Evolutionary conservation across 2,329 filamentous ascomycete species (phyloP).

Genomic region (Fusarium sp.): DNA sequence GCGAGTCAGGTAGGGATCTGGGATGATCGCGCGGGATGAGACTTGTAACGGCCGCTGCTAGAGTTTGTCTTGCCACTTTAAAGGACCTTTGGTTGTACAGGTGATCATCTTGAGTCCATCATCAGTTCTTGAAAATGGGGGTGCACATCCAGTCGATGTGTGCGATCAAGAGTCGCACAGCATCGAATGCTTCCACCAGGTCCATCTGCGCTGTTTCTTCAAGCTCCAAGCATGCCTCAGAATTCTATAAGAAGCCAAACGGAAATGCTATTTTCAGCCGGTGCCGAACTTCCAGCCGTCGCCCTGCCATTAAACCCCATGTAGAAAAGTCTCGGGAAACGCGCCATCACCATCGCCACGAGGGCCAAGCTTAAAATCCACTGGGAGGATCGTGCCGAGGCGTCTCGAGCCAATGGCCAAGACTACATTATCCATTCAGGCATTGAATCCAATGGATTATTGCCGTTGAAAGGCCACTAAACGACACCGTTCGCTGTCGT

Average conservation of each 20-base stretch:
- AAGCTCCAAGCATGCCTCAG: background rate
- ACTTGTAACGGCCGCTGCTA: background rate
- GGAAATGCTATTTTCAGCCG: background rate
- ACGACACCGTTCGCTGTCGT: conserved; percentile 1
- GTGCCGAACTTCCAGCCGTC: background rate
- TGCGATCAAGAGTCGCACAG: background rate
- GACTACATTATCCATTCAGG: background rate
- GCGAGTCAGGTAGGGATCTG: background rate
- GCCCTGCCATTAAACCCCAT: background rate
- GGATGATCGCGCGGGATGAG: background rate
- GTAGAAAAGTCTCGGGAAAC: background rate
- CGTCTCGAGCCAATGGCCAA: background rate
- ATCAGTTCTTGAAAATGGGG: background rate
- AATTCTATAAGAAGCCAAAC: background rate
- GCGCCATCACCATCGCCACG: background rate
- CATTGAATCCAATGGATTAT: background rate
- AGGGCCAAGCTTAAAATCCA: background rate
- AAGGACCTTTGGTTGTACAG: background rate
- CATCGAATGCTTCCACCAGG: background rate
- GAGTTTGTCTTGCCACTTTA: background rate
- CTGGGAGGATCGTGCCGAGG: background rate
- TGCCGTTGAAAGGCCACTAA: conserved; percentile 3
- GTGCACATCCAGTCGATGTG: background rate
- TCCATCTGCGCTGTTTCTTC: background rate
- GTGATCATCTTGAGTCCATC: background rate